Evolutionary conservation across 2,329 filamentous ascomycete genomes (phyloP).

Genomic region (Taxawa tesnikishii): DNA sequence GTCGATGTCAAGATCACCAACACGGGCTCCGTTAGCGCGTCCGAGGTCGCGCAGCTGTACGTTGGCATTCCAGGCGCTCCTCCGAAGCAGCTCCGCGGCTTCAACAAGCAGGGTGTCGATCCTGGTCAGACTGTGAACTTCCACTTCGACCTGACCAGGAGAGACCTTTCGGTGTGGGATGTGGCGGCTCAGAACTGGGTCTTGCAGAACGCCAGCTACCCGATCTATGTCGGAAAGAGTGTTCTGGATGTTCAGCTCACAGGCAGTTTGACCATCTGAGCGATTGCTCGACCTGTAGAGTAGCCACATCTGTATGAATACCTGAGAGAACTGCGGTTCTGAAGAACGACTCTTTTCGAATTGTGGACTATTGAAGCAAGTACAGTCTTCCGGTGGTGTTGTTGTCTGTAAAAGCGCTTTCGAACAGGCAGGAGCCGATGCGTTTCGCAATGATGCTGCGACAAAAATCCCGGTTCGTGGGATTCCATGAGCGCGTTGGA

Average conservation of each 20-base stretch:
- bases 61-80: conserved; percentile 14
- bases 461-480: too few relatives aligned
- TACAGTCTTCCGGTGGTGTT: too few relatives aligned
- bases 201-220: conserved; percentile 30
- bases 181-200: conserved; percentile 37
- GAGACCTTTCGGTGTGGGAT: conserved; percentile 40
- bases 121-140: conserved; percentile 19
- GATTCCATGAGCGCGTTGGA: too few relatives aligned
- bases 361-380: too few relatives aligned
- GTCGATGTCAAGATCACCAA: conserved; percentile 39
- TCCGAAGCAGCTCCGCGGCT: conserved; percentile 19
- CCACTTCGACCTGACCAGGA: conserved; percentile 24
- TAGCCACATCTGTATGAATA: too few relatives aligned
- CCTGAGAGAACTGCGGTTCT: too few relatives aligned
- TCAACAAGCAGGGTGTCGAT: conserved; percentile 17
- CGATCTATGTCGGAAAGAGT: conserved; percentile 33
- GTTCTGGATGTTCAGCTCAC: conserved; percentile 20
- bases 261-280: conserved; percentile 8
- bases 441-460: too few relatives aligned
- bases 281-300: too few relatives aligned
- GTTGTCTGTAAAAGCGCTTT: too few relatives aligned
- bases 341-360: too few relatives aligned
- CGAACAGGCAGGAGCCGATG: too few relatives aligned
- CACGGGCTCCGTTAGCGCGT: conserved; percentile 34
- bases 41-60: conserved; percentile 41